Evolutionary conservation across 169 alveolate species (phyloP), one percentile per base, ranked within the genome.

Genomic region (Toxoplasma gondii): DNA sequence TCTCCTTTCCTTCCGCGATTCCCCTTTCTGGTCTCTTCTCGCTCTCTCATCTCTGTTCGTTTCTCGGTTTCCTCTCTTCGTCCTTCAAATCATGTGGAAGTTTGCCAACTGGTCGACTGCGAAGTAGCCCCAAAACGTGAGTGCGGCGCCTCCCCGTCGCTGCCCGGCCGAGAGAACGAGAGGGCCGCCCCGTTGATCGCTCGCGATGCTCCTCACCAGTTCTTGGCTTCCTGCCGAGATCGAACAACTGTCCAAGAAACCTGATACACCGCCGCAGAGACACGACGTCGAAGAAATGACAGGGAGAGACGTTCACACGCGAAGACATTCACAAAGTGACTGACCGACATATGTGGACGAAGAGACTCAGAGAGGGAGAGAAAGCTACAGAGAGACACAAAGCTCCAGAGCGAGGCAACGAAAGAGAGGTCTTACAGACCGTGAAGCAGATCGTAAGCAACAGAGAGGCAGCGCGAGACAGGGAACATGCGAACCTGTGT

Each of bases 101-200:
- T 9, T 58, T 36, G 44, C 93, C 24, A 88, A 9, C 39, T 88
- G 93, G 82, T 36, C 82, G 43, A 88, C 82, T 29, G 93, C 19
- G 34, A 88, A 58, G 54, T 88, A 88, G 0, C 93, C 93, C 93
- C 93, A 88, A 16, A 88, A 16, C 39, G 78, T 58, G 49, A 88
- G 27, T 58, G 49, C 43, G 27, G 44, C 69, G 84, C 17, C 90
- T 0, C 43, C 93, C 64, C 39, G 4, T 24, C 82, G 29, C 54
- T 17, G 41, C 49, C 93, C 93, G 31, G 78, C 93, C 29, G 86
- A 38, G 53, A 88, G 93, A 22, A 58, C 86, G 44, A 64, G 34
- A 10, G 93, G 93, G n/a, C 82, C 93, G 2, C 93, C 93, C 24
- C 49, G 86, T 36, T 83, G 93, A 67, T 88, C 43, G 16, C 78